Evolutionary conservation across 768 basidiomycete genomes (phyloP).

Genomic region (Kwoniella europaea): DNA sequence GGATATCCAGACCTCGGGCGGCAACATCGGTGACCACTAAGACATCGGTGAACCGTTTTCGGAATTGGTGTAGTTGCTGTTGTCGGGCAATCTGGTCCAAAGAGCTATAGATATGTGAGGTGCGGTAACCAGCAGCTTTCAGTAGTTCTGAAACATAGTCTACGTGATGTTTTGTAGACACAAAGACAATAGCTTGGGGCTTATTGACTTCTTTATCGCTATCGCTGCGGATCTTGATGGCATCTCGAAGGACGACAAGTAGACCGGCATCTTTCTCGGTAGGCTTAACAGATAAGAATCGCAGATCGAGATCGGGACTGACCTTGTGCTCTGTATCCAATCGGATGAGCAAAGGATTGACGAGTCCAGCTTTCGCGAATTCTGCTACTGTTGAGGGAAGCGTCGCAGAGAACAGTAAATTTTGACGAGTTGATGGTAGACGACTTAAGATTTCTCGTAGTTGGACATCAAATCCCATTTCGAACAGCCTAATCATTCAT

Average conservation of each 20-base stretch:
- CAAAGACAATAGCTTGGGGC: slow-evolving; percentile 86
- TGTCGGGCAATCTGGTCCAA: slow-evolving; percentile 89
- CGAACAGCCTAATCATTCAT: slow-evolving; percentile 68
- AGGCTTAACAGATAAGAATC: slow-evolving; percentile 89
- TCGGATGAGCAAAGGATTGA: slow-evolving; percentile 90
- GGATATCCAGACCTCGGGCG: slow-evolving; percentile 97
- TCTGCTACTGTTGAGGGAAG: slow-evolving; percentile 94
- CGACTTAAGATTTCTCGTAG: slow-evolving; percentile 89
- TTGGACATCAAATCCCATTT: slow-evolving; percentile 94
- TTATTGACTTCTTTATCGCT: slow-evolving; percentile 30
- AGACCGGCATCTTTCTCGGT: slow-evolving; percentile 93
- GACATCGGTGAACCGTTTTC: slow-evolving; percentile 75
- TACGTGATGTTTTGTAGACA: slow-evolving; percentile 97
- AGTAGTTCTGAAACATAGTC: slow-evolving; percentile 86
- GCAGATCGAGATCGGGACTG: slow-evolving; percentile 88
- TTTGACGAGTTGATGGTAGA: slow-evolving; percentile 83
- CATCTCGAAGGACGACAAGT: slow-evolving; percentile 79
- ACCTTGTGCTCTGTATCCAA: slow-evolving; percentile 96
- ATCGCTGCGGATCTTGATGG: slow-evolving; percentile 62
- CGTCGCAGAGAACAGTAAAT: slow-evolving; percentile 93
- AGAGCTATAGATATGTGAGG: slow-evolving; percentile 93
- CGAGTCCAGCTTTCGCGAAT: slow-evolving; percentile 94
- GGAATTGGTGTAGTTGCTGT: slow-evolving; percentile 88
- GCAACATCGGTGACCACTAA: slow-evolving; percentile 98
- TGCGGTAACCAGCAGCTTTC: slow-evolving; percentile 77